A percentile compares a stretch with the other conserved stretches of the same genome.
phyloP scores from a whole-genome alignment of 192 early-diverging fungal genomes.

The Rhizophagus sp. region DNA sequence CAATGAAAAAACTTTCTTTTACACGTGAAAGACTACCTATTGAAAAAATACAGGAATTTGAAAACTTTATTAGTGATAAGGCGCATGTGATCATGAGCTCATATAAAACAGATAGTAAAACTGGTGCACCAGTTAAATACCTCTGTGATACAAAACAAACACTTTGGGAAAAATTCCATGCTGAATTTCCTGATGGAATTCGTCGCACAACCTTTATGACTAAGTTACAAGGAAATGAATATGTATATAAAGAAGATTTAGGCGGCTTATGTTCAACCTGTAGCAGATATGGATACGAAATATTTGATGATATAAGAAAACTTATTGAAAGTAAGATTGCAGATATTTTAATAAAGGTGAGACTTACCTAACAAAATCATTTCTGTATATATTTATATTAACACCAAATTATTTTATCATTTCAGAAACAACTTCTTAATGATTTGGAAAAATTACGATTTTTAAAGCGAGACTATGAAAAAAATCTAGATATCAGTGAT shows the following conservation, averaged over 20 bases:
- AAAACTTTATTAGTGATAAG: too few species aligned
- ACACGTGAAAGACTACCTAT: too few species aligned
- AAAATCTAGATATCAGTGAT: neutral
- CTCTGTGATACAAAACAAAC: neutral
- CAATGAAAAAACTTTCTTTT: too few species aligned
- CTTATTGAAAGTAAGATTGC: neutral
- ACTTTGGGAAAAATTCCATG: neutral
- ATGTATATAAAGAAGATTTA: slow-evolving; percentile 2
- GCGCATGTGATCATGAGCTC: too few species aligned
- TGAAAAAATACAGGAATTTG: too few species aligned
- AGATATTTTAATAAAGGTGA: neutral
- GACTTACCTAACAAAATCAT: neutral
- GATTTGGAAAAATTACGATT: neutral
- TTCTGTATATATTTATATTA: neutral
- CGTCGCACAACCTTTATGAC: neutral
- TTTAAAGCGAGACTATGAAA: neutral
- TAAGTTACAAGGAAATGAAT: neutral
- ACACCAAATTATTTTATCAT: neutral
- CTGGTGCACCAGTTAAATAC: too few species aligned
- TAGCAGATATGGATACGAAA: neutral
- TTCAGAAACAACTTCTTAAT: neutral
- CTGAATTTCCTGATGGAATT: neutral
- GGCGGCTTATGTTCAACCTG: neutral
- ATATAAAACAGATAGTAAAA: too few species aligned
- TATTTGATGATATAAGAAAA: slow-evolving; percentile 1